These are phyloP conservation scores for Globisporangium nodosum DNA, from an alignment of 352 stramenopile genomes.

Conservation along the genomic window DNA sequence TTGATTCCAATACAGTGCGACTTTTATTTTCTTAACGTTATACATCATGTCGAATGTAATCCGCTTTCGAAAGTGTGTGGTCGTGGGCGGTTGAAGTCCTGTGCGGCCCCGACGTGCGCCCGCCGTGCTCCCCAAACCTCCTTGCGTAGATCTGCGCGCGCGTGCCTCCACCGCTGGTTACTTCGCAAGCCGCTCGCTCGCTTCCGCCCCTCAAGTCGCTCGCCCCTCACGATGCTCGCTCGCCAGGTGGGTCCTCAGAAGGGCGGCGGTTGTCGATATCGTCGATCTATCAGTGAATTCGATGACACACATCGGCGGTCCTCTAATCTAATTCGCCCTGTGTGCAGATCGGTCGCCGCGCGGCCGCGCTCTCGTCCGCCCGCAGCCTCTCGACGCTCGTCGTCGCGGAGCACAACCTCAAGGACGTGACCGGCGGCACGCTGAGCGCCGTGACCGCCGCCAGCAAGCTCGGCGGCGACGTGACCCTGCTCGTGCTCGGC, in stretches of 20 bases:
- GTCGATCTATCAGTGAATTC: background rate
- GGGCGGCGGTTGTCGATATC: too few relatives aligned
- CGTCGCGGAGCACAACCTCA: slow-evolving; percentile 82
- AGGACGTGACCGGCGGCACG: slow-evolving; percentile 62
- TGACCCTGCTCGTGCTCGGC: slow-evolving; percentile 73
- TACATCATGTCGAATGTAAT: background rate
- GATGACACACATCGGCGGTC: background rate
- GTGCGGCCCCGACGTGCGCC: slow-evolving; percentile 8
- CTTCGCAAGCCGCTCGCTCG: slow-evolving; percentile 2
- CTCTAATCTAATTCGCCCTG: background rate
- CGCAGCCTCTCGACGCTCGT: slow-evolving; percentile 76
- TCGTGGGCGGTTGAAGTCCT: slow-evolving; percentile 7
- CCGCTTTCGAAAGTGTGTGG: background rate
- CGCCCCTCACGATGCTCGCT: slow-evolving; percentile 20
- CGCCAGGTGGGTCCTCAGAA: slow-evolving; percentile 19
- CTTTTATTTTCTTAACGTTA: background rate
- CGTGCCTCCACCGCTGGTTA: background rate
- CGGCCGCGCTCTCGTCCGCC: slow-evolving; percentile 25
- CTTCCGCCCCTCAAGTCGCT: too few relatives aligned
- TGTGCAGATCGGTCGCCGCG: slow-evolving; percentile 42
- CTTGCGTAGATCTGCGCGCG: slow-evolving; percentile 1
- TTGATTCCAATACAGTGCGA: background rate
- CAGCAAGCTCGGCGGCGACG: slow-evolving; percentile 71
- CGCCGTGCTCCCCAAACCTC: slow-evolving; percentile 6
- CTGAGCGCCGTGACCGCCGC: slow-evolving; percentile 86